Evolutionary conservation across 1,139 yeast species (phyloP).

Genomic region (Torulaspora globosa): DNA sequence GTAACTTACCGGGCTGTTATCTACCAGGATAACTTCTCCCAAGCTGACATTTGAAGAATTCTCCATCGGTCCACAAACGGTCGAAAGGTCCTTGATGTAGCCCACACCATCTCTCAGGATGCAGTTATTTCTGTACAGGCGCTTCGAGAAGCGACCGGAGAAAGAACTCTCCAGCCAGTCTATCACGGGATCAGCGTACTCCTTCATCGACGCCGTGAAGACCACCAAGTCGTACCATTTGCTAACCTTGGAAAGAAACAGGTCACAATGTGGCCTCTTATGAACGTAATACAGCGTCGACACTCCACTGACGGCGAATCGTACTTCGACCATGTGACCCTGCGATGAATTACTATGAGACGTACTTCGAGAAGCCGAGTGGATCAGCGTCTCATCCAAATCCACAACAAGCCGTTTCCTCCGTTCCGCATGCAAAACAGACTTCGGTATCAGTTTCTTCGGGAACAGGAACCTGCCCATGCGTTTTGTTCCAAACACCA

Average conservation of each 20-base stretch:
- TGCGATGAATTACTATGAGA: conserved; percentile 43
- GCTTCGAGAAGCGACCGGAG: conserved; percentile 37
- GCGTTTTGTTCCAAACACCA: conserved; percentile 28
- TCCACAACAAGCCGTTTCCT: conserved; percentile 78
- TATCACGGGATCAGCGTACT: conserved; percentile 95
- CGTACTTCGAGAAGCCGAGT: conserved; percentile 71
- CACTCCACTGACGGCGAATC: conserved; percentile 44
- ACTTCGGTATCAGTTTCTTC: conserved; percentile 40
- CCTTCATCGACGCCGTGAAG: conserved; percentile 90
- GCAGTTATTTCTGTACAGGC: conserved; percentile 80
- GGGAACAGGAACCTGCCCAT: conserved; percentile 44
- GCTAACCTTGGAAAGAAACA: conserved; percentile 69
- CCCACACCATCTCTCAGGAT: conserved; percentile 74
- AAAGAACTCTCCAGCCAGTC: conserved; percentile 66
- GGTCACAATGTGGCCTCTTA: conserved; percentile 88
- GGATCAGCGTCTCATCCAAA: conserved; percentile 90
- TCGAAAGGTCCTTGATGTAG: conserved; percentile 77
- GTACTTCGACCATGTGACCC: conserved; percentile 77
- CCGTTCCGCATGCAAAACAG: conserved; percentile 37
- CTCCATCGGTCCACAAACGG: conserved; percentile 33
- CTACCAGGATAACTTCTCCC: conserved; percentile 72
- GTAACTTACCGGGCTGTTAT: conserved; percentile 88
- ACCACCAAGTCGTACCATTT: conserved; percentile 88
- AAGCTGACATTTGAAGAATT: conserved; percentile 33
- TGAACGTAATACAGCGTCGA: conserved; percentile 86